Conservation (phyloP, 1,284 basidiomycete species). For the Fomitopsis schrenkii region DNA sequence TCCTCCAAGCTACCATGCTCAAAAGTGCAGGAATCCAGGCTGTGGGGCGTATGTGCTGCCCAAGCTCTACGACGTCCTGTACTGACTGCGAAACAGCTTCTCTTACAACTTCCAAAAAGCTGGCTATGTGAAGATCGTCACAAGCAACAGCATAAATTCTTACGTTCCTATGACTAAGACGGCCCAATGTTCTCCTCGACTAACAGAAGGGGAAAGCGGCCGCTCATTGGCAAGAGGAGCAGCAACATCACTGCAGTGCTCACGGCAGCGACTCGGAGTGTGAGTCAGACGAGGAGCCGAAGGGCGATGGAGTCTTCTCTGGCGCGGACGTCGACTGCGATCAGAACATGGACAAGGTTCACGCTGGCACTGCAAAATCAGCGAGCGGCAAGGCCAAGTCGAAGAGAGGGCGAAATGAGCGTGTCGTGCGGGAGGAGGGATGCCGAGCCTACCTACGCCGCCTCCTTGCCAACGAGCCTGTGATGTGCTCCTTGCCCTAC, state of each 20-base stretch:
- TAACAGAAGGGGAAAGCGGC: conserved; percentile 36
- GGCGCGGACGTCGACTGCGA: neutral
- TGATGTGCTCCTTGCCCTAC: conserved; percentile 85
- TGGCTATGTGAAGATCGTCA: conserved; percentile 93
- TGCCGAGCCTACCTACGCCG: conserved; percentile 90
- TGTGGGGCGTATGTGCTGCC: conserved; percentile 74
- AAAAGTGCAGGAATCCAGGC: conserved; percentile 73
- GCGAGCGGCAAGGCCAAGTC: conserved; percentile 79
- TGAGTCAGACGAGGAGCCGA: conserved; percentile 36
- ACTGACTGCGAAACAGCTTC: conserved; percentile 40
- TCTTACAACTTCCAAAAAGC: conserved; percentile 92
- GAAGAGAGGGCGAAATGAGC: conserved; percentile 76
- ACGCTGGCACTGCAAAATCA: conserved; percentile 42
- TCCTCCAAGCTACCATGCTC: conserved; percentile 67
- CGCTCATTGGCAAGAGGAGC: conserved; percentile 3
- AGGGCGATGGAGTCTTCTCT: neutral
- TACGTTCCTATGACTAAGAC: conserved; percentile 47
- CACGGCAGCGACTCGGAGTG: conserved; percentile 41
- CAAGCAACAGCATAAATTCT: conserved; percentile 68
- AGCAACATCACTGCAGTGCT: conserved; percentile 5
- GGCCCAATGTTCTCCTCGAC: conserved; percentile 68
- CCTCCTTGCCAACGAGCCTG: conserved; percentile 82
- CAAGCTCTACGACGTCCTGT: neutral
- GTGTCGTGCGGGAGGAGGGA: conserved; percentile 88
- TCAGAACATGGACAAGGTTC: neutral